These are phyloP conservation scores for Chrysophaeum taylorii DNA, from an alignment of 352 stramenopile species.

Conservation along the genomic window DNA sequence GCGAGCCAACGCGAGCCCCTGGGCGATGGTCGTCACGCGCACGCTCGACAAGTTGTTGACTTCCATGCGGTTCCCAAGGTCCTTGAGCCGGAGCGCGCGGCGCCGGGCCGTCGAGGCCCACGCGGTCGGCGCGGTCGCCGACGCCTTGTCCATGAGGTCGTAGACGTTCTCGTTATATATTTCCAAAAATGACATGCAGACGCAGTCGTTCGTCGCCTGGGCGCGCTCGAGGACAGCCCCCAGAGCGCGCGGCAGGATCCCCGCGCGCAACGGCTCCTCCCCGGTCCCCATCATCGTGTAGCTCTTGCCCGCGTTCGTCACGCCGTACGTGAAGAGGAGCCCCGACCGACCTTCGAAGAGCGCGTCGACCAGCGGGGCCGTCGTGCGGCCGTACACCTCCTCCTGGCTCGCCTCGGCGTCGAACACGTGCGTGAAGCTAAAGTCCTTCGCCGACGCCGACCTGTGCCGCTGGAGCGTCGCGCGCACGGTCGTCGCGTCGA, in stretches of 20 bases:
- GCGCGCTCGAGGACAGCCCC: constrained; percentile 35
- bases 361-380: constrained; percentile 70
- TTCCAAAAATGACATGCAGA: constrained; percentile 85
- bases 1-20: constrained; percentile 41
- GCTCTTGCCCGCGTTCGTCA: constrained; percentile 97
- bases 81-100: constrained; percentile 26
- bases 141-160: constrained; percentile 10
- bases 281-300: constrained; percentile 86
- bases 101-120: too few species aligned
- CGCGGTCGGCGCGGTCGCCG: background rate
- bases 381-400: constrained; percentile 77
- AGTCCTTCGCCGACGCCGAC: constrained; percentile 29
- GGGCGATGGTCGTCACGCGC: constrained; percentile 18
- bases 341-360: constrained; percentile 53
- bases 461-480: background rate
- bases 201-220: background rate
- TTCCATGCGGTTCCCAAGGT: constrained; percentile 36
- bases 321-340: constrained; percentile 92
- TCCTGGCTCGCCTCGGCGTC: constrained; percentile 50
- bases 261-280: constrained; percentile 43
- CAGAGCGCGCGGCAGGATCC: constrained; percentile 50
- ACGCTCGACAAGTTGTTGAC: constrained; percentile 23
- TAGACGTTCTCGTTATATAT: constrained; percentile 91
- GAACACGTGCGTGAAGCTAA: constrained; percentile 47
- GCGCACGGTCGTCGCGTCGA: background rate